A percentile compares a stretch with the other conserved stretches of the same genome.
These are phyloP conservation scores for Pythium sukuiense DNA, from an alignment of 352 stramenopile genomes.

Conservation along the genomic window DNA sequence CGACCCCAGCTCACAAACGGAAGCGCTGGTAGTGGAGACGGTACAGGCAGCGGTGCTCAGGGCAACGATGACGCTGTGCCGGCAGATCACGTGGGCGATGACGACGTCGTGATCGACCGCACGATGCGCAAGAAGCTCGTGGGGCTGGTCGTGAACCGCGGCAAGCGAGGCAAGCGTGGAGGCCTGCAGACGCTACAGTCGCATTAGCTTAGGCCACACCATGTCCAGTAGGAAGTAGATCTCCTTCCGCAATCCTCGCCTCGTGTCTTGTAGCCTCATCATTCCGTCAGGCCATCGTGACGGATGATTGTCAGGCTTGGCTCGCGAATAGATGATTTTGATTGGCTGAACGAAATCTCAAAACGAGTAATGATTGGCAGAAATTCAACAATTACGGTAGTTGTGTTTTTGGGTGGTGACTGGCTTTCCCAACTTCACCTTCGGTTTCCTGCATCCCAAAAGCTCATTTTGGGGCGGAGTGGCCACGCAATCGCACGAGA, in stretches of 20 bases:
- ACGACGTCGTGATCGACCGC: slow-evolving; percentile 74
- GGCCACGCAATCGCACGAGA: not conserved
- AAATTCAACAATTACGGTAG: not conserved
- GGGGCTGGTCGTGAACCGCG: slow-evolving; percentile 75
- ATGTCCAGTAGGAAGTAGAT: not conserved
- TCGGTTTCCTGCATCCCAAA: not conserved
- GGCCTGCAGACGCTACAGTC: slow-evolving; percentile 18
- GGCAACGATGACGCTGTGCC: slow-evolving; percentile 30
- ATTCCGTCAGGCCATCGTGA: no score
- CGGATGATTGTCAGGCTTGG: slow-evolving; percentile 6
- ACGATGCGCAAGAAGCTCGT: slow-evolving; percentile 85
- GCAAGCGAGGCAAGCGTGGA: slow-evolving; percentile 55
- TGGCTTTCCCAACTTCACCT: slow-evolving; percentile 3
- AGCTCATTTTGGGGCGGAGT: not conserved
- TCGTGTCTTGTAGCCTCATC: not conserved
- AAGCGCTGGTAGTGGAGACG: slow-evolving; percentile 31
- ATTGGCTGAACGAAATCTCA: slow-evolving; percentile 14
- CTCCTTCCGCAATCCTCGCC: not conserved
- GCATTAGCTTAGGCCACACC: not conserved
- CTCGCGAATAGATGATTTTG: slow-evolving; percentile 11
- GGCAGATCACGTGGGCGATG: slow-evolving; percentile 19
- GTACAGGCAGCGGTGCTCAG: slow-evolving; percentile 22
- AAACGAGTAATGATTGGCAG: slow-evolving; percentile 5
- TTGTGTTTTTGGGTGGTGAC: slow-evolving; percentile 16
- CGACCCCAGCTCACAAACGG: slow-evolving; percentile 28